Percentiles rank a stretch among this genome's conserved stretches.
Conservation (phyloP, 352 stramenopile species). For the Blastocystis sp. region DNA sequence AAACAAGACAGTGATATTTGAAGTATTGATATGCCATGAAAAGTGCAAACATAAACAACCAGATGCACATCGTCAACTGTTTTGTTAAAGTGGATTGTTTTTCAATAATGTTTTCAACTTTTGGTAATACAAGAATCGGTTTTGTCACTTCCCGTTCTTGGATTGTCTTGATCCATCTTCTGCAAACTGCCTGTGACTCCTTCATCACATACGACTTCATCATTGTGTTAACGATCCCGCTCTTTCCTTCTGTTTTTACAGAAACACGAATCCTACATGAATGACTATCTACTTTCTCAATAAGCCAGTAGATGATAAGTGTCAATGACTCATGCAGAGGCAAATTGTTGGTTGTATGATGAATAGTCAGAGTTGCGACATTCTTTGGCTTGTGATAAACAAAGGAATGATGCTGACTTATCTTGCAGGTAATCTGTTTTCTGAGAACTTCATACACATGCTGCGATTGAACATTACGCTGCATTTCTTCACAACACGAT, state of each 20-base stretch:
- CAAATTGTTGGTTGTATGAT: background rate
- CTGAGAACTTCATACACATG: conserved; percentile 9
- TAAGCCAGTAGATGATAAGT: background rate
- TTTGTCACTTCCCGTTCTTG: background rate
- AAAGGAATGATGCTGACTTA: background rate
- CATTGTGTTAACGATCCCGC: background rate
- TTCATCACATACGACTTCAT: background rate
- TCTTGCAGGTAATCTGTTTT: background rate
- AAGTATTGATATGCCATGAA: background rate
- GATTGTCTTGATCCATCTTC: background rate
- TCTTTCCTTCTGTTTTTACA: background rate
- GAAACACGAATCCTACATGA: background rate
- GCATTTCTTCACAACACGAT: background rate
- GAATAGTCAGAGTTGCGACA: background rate
- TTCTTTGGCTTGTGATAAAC: background rate
- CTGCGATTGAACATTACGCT: background rate
- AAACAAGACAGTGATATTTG: background rate
- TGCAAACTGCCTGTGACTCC: background rate
- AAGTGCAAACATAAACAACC: background rate
- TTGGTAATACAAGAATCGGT: background rate
- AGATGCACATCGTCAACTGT: background rate
- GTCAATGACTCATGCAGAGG: background rate
- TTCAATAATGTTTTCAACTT: background rate
- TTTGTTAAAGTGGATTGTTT: background rate
- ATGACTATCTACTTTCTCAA: background rate